Base-by-base conservation (phyloP, 2,329 filamentous ascomycete species). In the Calonectria pseudoturangicola region DNA sequence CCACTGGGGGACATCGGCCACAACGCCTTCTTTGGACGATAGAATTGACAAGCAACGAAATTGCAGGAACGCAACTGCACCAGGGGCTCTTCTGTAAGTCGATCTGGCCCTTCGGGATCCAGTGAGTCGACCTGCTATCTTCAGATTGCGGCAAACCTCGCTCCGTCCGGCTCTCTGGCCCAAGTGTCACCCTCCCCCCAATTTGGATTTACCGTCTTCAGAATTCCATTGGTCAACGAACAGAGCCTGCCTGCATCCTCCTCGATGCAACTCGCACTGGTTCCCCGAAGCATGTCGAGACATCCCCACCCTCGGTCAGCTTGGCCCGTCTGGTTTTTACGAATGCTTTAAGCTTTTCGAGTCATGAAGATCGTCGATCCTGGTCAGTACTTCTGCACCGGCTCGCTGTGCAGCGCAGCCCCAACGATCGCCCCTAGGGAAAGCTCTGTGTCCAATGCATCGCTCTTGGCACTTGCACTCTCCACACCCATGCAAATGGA, bases 21-120 rank as follows among this genome's bases (percentile, higher is more conserved):
- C 36, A 48, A 8, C 25, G 18, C 30, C 47, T 68, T 27, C 47
- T 56, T 60, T 36, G 54, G 41, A 60, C 54, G 51, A 50, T 56
- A 33, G 6, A 27, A 50, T 27, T 50, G 30, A 66, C 47, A n/a
- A 41, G n/a, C 21, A 56, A 73, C 68, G 75, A 78, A 68, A 79
- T 79, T 79, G 68, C 76, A 79, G 76, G 77, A 79, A 70, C 45
- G n/a, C n/a, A 60, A 60, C 21, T 27, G 56, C 47, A 43, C 56
- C 51, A 45, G 45, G 51, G 50, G 27, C 30, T 54, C 27, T 54
- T 54, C 27, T 54, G 50, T 18, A 33, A 33, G 33, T 54, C 50
- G 28, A 54, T 33, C 27, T n/a, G 33, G 33, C 30, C 27, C 50
- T 33, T 15, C 21, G 21, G 21, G 50, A 16, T 10, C 27, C 50